A percentile compares a stretch with the other conserved stretches of the same genome.
Conservation (phyloP, 2,329 filamentous ascomycete species). For the Aspergillus amoenus region DNA sequence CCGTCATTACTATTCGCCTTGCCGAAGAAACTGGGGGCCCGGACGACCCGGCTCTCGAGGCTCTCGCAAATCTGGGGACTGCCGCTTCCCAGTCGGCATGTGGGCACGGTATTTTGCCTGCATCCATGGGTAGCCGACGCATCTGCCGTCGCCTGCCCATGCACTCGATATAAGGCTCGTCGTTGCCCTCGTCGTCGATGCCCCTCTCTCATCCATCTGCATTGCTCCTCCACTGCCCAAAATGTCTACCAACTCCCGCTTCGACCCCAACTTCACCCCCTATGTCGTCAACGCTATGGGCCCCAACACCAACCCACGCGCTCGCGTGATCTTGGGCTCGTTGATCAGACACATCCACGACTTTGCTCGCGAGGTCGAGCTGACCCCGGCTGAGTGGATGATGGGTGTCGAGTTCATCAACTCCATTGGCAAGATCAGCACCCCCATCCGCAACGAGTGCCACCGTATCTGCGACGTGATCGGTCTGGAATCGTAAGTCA, state of each 20-base stretch:
- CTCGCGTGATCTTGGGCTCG: slow-evolving; percentile 61
- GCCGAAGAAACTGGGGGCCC: neutral
- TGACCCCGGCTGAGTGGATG: slow-evolving; percentile 76
- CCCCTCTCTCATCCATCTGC: neutral
- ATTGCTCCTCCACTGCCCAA: slow-evolving; percentile 1
- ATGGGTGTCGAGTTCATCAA: slow-evolving; percentile 73
- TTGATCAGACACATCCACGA: slow-evolving; percentile 74
- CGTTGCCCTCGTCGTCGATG: neutral
- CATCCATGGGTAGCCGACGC: slow-evolving; percentile 17
- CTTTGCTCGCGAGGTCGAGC: slow-evolving; percentile 74
- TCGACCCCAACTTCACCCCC: slow-evolving; percentile 73
- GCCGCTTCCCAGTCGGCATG: slow-evolving; percentile 9
- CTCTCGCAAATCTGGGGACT: neutral
- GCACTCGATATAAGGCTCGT: slow-evolving; percentile 8
- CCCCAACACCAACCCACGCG: slow-evolving; percentile 64
- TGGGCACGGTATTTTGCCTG: slow-evolving; percentile 28
- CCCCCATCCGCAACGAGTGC: slow-evolving; percentile 69
- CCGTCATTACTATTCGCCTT: neutral
- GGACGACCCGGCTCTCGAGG: neutral
- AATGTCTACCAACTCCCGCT: slow-evolving; percentile 24
- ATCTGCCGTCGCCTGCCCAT: slow-evolving; percentile 22
- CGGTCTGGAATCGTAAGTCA: slow-evolving; percentile 61
- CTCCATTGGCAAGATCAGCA: slow-evolving; percentile 67
- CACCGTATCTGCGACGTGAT: slow-evolving; percentile 72
- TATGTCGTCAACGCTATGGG: slow-evolving; percentile 73